Evolutionary conservation across 768 basidiomycete species (phyloP).

Genomic region (Flagelloscypha sp.): DNA sequence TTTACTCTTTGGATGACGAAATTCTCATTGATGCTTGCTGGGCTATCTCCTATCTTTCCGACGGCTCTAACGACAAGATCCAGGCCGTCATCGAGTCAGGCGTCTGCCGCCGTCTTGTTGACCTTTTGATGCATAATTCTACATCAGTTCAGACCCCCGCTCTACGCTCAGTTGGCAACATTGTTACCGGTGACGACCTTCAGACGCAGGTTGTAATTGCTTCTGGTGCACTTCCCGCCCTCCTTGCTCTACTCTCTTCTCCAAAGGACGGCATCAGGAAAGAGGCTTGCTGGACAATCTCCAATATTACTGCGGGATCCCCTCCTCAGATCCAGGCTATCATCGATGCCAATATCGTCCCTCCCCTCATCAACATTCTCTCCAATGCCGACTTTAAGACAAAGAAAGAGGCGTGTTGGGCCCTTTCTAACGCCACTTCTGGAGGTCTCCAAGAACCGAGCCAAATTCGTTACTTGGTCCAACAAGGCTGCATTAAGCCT

Average conservation of each 20-base stretch:
- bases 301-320: slow-evolving; percentile 95
- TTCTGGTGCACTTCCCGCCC: slow-evolving; percentile 91
- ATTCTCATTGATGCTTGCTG: slow-evolving; percentile 99
- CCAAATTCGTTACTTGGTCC: slow-evolving; percentile 96
- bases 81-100: slow-evolving; percentile 99
- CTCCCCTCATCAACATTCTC: slow-evolving; percentile 97
- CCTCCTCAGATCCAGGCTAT: slow-evolving; percentile 96
- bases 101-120: slow-evolving; percentile 94
- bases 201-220: slow-evolving; percentile 99
- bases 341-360: slow-evolving; percentile 96
- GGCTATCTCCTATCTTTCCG: slow-evolving; percentile 99
- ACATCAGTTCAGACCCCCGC: slow-evolving; percentile 98
- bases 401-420: slow-evolving; percentile 99
- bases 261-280: slow-evolving; percentile 99
- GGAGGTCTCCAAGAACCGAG: slow-evolving; percentile 94
- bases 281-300: slow-evolving; percentile 99
- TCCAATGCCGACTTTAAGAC: slow-evolving; percentile 99
- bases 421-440: slow-evolving; percentile 97
- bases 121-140: slow-evolving; percentile 90
- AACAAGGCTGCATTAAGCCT: slow-evolving; percentile 97
- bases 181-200: slow-evolving; percentile 97
- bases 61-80: slow-evolving; percentile 98
- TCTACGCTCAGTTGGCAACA: slow-evolving; percentile 96
- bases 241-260: slow-evolving; percentile 86
- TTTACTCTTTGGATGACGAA: slow-evolving; percentile 98